Base-by-base conservation (phyloP, 257 asterid genomes). In the Lavandula angustifolia region DNA sequence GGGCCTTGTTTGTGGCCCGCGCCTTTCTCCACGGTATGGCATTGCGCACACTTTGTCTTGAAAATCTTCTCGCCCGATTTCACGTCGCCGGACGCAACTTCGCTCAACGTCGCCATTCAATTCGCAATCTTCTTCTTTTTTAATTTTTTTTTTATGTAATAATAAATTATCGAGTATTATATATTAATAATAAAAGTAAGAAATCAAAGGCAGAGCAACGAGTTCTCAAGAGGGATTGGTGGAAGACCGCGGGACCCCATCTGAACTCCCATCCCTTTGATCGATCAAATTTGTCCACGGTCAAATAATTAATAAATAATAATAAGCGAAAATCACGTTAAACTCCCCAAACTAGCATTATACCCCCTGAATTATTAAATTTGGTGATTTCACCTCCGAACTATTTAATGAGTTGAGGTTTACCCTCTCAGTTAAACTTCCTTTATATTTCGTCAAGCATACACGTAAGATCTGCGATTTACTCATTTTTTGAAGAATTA, bases 1-100 rank as follows among this genome's bases (percentile, higher is more conserved):
- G 98, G 98, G 14, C 98, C 95, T 87, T 89, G 97, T 73, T 89
- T 89, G 85, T 89, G 97, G 64, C 94, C 97, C 29, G 95, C 90
- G 79, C 97, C 94, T 79, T 89, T 85, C 0, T 87, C 97, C 62
- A 80, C 94, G 69, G 95, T 89, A 68, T 89, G 97, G 74, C 97
- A 89, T 68, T 89, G 97, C 73, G 97, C 94, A 67, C 97, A 89
- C 73, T 89, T 87, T 2, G 87, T 85, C 69, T 82, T 87, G 81
- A 85, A 89, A 84, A 83, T 89, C 80, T 89, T 89, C 82, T 85
- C 97, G 11, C 97, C 97, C 54, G 77, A 27, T 65, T 77, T 80
- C 12, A 38, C 52, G 69, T 77, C 64, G 52, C 97, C 97, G 0
- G 92, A 81, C 9, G 97, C 95, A 17, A 94, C 97, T 70, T 83